Evolutionary conservation across 2,329 filamentous ascomycete genomes (phyloP).

Genomic region (Ophiobolus disseminans): DNA sequence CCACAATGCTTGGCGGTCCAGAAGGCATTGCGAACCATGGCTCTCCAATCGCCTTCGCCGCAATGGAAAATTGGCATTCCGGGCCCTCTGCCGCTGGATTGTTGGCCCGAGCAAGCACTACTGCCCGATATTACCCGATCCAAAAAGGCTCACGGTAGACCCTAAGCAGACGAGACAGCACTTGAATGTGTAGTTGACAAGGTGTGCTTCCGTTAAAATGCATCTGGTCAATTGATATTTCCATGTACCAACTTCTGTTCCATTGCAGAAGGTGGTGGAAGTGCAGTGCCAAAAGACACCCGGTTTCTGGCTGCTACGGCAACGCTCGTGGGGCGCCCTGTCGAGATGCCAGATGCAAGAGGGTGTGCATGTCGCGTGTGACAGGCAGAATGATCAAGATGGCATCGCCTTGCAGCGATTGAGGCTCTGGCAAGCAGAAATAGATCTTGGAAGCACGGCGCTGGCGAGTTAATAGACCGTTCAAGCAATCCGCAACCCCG

Average conservation of each 20-base stretch:
- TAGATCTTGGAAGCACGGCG: not conserved
- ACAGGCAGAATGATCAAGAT: not conserved
- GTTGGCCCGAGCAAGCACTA: constrained; percentile 21
- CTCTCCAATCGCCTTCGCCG: constrained; percentile 19
- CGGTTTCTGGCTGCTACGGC: constrained; percentile 29
- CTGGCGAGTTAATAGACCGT: constrained; percentile 10
- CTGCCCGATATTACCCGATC: constrained; percentile 27
- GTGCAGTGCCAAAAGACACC: constrained; percentile 21
- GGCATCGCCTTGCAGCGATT: constrained; percentile 1
- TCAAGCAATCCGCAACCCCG: constrained; percentile 24
- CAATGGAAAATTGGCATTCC: constrained; percentile 27
- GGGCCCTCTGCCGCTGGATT: constrained; percentile 19
- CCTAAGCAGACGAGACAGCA: constrained; percentile 10
- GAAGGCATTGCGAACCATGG: constrained; percentile 18
- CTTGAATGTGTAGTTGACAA: constrained; percentile 13
- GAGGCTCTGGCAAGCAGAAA: not conserved
- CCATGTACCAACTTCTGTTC: constrained; percentile 21
- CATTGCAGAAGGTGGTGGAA: constrained; percentile 15
- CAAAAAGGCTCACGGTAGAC: constrained; percentile 20
- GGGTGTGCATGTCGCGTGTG: constrained; percentile 1
- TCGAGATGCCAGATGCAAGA: constrained; percentile 7
- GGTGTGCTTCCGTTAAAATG: constrained; percentile 19
- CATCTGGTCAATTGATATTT: constrained; percentile 26
- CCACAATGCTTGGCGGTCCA: constrained; percentile 13
- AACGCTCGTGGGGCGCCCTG: constrained; percentile 18